Evolutionary conservation across 1,284 basidiomycete genomes (phyloP).

Genomic region (Moesziomyces sp.): DNA sequence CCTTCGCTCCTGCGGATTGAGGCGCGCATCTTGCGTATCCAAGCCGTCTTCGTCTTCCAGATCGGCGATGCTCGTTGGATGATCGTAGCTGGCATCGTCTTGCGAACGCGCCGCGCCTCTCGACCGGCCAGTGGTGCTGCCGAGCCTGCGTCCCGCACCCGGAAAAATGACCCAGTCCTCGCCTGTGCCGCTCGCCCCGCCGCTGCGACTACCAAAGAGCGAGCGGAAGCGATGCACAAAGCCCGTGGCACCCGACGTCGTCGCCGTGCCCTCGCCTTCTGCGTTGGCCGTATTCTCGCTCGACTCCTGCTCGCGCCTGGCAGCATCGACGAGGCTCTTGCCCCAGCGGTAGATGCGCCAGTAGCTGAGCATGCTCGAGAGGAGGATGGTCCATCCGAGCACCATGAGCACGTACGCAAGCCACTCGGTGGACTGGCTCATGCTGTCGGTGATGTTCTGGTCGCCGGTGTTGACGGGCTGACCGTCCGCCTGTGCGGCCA

Average conservation of each 20-base stretch:
- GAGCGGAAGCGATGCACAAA: slow-evolving; percentile 41
- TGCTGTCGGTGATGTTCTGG: slow-evolving; percentile 67
- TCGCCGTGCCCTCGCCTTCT: neutral
- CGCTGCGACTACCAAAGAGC: slow-evolving; percentile 17
- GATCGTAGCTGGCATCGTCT: slow-evolving; percentile 16
- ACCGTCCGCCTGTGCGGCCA: slow-evolving; percentile 66
- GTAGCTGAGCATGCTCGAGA: slow-evolving; percentile 79
- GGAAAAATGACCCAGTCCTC: slow-evolving; percentile 64
- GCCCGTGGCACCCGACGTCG: slow-evolving; percentile 22
- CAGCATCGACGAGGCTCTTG: slow-evolving; percentile 54
- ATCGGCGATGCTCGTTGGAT: slow-evolving; percentile 41
- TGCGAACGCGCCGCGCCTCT: neutral
- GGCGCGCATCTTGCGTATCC: slow-evolving; percentile 30
- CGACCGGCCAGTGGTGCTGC: slow-evolving; percentile 1
- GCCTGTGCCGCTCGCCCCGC: slow-evolving; percentile 16
- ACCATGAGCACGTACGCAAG: slow-evolving; percentile 90
- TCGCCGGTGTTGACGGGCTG: slow-evolving; percentile 68
- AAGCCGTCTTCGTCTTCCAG: slow-evolving; percentile 42
- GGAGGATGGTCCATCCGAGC: slow-evolving; percentile 83
- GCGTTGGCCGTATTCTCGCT: slow-evolving; percentile 1
- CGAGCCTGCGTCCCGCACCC: slow-evolving; percentile 38
- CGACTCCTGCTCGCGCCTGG: slow-evolving; percentile 44
- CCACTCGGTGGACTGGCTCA: slow-evolving; percentile 76
- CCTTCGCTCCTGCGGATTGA: slow-evolving; percentile 44
- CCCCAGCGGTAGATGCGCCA: slow-evolving; percentile 70